Base-by-base conservation (phyloP, 768 basidiomycete genomes). In the Mrakia frigida region DNA sequence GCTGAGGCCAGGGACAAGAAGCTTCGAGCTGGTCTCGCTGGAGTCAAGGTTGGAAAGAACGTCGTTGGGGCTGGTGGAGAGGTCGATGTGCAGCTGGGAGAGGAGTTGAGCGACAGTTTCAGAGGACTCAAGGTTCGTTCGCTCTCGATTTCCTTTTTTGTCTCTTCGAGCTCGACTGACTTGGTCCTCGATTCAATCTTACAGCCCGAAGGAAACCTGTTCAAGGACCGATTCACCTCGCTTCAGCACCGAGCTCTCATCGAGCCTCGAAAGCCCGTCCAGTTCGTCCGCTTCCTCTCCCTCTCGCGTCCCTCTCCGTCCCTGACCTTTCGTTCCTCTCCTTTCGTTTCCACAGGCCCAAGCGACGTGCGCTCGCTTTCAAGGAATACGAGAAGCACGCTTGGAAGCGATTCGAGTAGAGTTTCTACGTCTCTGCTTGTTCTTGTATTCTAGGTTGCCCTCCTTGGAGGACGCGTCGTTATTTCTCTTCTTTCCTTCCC, bases 121-220 rank as follows among this genome's bases (percentile, higher is more conserved):
- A 86, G 94, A 74, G 89, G 86, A 56, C 84, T 98, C 80, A 94
- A 94, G 89, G 94, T 92, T 71, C 60, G 87, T n/a, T 71, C 2
- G 31, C 28, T 63, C 52, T 31, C 59, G 23, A 35, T 39, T 74
- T 56, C 73, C 53, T 18, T 73, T 37, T 13, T 11, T 25, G n/a
- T 16, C 10, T 39, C 13, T n/a, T 16, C n/a, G 46, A 56, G 59
- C 70, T 35, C 31, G n/a, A 25, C 28, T 39, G 6, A 25, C 37
- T 16, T 43, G 2, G 41, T 67, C 46, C 71, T 33, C 16, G 10
- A 2, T 53, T 21, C 11, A 6, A 4, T 50, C n/a, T 70, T 43
- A 43, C 77, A 96, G 94, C 92, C 92, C 25, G 94, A 97, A 85
- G 94, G 94, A 35, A 97, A 96, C 82, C 84, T 94, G 46, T 96